Conservation (phyloP, 179 eudicot species). For the Beta lomatogona region DNA sequence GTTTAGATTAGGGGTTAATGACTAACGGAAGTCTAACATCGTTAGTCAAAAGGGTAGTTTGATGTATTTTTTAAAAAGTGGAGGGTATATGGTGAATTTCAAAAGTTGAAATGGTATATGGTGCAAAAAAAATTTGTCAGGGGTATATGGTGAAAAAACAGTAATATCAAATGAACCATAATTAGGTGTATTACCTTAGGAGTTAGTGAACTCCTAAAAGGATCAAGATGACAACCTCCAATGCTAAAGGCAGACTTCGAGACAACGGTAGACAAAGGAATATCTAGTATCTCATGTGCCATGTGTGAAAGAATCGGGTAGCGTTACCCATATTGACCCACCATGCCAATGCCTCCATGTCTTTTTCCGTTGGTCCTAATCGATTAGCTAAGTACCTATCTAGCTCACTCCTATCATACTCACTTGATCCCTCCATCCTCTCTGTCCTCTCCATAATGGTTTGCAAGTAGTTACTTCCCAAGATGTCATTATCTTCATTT, state of each 20-base stretch:
- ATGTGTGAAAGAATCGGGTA: background rate
- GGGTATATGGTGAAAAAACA: too few relatives aligned
- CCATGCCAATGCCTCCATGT: conserved; percentile 4
- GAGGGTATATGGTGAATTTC: too few relatives aligned
- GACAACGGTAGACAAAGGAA: background rate
- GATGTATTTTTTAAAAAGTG: too few relatives aligned
- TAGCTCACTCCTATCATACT: background rate
- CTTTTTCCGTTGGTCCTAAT: background rate
- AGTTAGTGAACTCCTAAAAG: background rate
- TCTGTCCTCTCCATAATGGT: background rate
- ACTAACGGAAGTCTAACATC: too few relatives aligned
- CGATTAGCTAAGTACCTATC: background rate
- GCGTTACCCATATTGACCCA: background rate
- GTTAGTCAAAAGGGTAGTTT: too few relatives aligned
- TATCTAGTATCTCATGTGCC: background rate
- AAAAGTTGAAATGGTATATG: too few relatives aligned
- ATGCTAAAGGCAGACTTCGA: background rate
- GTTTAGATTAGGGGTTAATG: too few relatives aligned
- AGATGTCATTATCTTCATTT: background rate
- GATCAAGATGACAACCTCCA: conserved; percentile 1
- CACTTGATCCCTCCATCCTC: conserved; percentile 1
- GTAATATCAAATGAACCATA: background rate
- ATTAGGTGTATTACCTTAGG: background rate
- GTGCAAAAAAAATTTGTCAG: too few relatives aligned
- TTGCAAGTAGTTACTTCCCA: background rate